phyloP scores from a whole-genome alignment of 2,329 filamentous ascomycete genomes.

The Colletotrichum costaricense region DNA sequence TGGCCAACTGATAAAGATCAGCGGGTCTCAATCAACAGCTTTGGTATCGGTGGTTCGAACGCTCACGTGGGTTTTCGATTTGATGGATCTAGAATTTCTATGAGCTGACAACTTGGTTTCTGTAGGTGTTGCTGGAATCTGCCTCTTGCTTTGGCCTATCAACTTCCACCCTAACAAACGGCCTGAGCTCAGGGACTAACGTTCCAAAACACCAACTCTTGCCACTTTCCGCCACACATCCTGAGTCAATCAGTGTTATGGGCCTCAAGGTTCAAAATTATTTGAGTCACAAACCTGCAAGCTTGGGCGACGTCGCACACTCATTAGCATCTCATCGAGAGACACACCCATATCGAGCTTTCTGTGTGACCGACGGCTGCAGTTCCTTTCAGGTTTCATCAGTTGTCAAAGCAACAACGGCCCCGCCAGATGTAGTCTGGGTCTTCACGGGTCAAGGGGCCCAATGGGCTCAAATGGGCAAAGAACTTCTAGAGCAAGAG shows the following conservation, averaged over 20 bases:
- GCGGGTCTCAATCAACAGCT: constrained; percentile 44
- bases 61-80: constrained; percentile 41
- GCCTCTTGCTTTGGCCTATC: constrained; percentile 11
- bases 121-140: constrained; percentile 26
- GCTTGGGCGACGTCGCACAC: constrained; percentile 34
- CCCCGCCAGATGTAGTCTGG: constrained; percentile 11
- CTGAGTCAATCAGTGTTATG: not conserved
- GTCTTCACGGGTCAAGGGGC: constrained; percentile 38
- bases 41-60: constrained; percentile 51
- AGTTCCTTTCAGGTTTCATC: constrained; percentile 26
- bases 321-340: constrained; percentile 36
- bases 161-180: not conserved
- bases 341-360: constrained; percentile 33
- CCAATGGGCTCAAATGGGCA: constrained; percentile 37
- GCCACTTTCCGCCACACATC: constrained; percentile 11
- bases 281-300: constrained; percentile 14
- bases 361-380: constrained; percentile 24
- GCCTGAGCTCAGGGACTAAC: not conserved
- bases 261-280: not conserved
- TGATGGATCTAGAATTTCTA: not conserved
- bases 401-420: constrained; percentile 21
- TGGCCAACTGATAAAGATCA: constrained; percentile 44
- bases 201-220: not conserved
- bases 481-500: constrained; percentile 27
- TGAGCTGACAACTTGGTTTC: not conserved